These are phyloP conservation scores for Penicillium waksmanii DNA, from an alignment of 495 filamentous ascomycete genomes.

Conservation along the genomic window DNA sequence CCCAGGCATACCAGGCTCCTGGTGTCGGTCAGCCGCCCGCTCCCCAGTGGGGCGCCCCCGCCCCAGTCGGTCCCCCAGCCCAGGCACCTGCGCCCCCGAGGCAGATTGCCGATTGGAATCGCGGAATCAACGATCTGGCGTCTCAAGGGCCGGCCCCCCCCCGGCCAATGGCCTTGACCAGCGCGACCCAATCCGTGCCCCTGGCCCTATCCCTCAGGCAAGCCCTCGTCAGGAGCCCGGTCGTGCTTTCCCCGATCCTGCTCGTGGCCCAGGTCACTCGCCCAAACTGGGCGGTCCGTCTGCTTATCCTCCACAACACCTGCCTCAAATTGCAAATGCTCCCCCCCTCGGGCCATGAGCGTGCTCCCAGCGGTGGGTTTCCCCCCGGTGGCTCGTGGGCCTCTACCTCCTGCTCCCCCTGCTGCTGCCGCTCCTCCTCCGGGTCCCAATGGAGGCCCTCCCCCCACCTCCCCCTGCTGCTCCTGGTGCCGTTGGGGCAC, in stretches of 20 bases:
- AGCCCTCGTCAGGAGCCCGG: slow-evolving; percentile 72
- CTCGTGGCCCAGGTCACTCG: slow-evolving; percentile 65
- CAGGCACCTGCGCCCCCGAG: slow-evolving; percentile 66
- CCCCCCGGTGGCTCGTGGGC: slow-evolving; percentile 35
- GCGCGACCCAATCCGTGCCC: slow-evolving; percentile 67
- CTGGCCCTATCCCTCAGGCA: slow-evolving; percentile 66
- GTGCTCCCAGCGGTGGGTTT: slow-evolving; percentile 60
- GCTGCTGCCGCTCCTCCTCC: slow-evolving; percentile 48
- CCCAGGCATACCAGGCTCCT: slow-evolving; percentile 77
- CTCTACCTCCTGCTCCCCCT: slow-evolving; percentile 49
- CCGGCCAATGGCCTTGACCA: slow-evolving; percentile 78
- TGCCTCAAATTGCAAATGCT: slow-evolving; percentile 64
- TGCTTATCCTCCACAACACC: slow-evolving; percentile 64
- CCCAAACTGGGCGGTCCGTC: slow-evolving; percentile 63
- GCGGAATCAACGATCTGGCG: slow-evolving; percentile 73
- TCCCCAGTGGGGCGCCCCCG: slow-evolving; percentile 82
- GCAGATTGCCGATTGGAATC: slow-evolving; percentile 69
- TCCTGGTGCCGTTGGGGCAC: slow-evolving; percentile 42
- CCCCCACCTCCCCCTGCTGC: neutral
- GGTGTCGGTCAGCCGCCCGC: slow-evolving; percentile 73
- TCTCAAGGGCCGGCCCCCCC: slow-evolving; percentile 67
- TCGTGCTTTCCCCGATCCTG: slow-evolving; percentile 74
- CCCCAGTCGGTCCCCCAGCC: slow-evolving; percentile 63
- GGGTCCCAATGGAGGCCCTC: slow-evolving; percentile 55
- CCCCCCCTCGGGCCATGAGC: slow-evolving; percentile 52